phyloP scores from a whole-genome alignment of 2,329 filamentous ascomycete species.

The Penicillium digitatum region DNA sequence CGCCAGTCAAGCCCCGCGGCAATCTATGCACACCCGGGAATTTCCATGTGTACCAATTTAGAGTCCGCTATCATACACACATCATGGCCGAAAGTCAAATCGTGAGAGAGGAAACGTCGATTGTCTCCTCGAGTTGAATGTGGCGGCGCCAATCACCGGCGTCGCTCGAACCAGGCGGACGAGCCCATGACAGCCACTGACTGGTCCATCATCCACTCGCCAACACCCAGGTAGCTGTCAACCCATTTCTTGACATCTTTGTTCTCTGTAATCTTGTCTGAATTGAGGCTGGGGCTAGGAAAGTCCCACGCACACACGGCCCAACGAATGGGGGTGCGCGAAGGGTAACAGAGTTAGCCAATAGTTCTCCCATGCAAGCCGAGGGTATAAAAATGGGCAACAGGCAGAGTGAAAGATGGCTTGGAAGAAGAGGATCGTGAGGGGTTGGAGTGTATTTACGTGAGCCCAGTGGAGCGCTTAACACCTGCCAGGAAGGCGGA shows the following conservation, averaged over 20 bases:
- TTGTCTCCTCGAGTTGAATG: neutral
- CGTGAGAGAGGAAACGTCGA: constrained; percentile 1
- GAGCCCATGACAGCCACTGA: constrained; percentile 86
- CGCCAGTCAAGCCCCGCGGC: neutral
- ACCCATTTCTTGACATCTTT: constrained; percentile 84
- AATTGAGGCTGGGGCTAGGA: constrained; percentile 69
- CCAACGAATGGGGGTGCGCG: constrained; percentile 26
- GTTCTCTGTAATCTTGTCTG: constrained; percentile 77
- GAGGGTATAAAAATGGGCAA: neutral
- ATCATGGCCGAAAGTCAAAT: constrained; percentile 5
- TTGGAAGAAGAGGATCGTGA: constrained; percentile 11
- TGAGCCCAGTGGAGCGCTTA: constrained; percentile 94
- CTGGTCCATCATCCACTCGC: constrained; percentile 98
- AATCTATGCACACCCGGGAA: neutral
- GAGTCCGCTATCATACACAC: constrained; percentile 1
- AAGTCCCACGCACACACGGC: constrained; percentile 33
- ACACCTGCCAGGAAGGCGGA: constrained; percentile 95
- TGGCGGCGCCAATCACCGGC: constrained; percentile 53
- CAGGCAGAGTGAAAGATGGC: neutral
- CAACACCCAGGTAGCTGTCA: constrained; percentile 86
- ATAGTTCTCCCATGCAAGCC: neutral
- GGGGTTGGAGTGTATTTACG: constrained; percentile 62
- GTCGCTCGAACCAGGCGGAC: constrained; percentile 87
- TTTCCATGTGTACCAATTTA: neutral
- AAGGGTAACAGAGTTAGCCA: constrained; percentile 29